These are phyloP conservation scores for Candida adriatica DNA, from an alignment of 805 yeast species.

Conservation along the genomic window DNA sequence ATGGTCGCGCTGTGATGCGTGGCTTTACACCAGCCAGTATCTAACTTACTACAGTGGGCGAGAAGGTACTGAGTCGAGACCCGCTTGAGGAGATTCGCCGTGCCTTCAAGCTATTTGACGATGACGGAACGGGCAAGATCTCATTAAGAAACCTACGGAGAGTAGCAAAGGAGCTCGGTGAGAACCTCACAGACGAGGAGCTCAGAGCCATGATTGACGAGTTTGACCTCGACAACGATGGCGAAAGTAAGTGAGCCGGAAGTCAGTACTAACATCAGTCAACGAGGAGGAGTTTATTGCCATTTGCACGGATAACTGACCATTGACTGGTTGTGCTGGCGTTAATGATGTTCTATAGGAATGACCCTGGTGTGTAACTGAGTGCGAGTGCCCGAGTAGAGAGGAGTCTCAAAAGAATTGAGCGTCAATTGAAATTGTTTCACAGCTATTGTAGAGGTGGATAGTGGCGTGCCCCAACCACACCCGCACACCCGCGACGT, in stretches of 20 bases:
- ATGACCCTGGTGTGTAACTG: no score
- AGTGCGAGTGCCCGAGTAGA: no score
- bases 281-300: slow-evolving; percentile 86
- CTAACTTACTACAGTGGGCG: slow-evolving; percentile 52
- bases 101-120: slow-evolving; percentile 86
- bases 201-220: slow-evolving; percentile 95
- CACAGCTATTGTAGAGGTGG: no score
- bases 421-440: no score
- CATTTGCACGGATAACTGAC: slow-evolving; percentile 67
- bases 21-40: no score
- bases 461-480: no score
- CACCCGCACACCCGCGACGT: no score
- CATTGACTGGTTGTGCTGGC: not conserved
- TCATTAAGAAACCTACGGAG: slow-evolving; percentile 74
- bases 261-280: slow-evolving; percentile 22
- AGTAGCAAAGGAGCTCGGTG: slow-evolving; percentile 90
- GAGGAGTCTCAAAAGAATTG: no score
- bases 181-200: slow-evolving; percentile 86
- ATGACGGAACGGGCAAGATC: slow-evolving; percentile 81
- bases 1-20: slow-evolving; percentile 22
- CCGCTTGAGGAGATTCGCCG: slow-evolving; percentile 88
- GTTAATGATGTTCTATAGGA: no score
- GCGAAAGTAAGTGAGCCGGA: slow-evolving; percentile 44
- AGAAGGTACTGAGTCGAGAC: slow-evolving; percentile 77
- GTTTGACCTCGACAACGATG: slow-evolving; percentile 93